phyloP scores from a whole-genome alignment of 345 rosid species.

The Chamaenerion angustifolium region DNA sequence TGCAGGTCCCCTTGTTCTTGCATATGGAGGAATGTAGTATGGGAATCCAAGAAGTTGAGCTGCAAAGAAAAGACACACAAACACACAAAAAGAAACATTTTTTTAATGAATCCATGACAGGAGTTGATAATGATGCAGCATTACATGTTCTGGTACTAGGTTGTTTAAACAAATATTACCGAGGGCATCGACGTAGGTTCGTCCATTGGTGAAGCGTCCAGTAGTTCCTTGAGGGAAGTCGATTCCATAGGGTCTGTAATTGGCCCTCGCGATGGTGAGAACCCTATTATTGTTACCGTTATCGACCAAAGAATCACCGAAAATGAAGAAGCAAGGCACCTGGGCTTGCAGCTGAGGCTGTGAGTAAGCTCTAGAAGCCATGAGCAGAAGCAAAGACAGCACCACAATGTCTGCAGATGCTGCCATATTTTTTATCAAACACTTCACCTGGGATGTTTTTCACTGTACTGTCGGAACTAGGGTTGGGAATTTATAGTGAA shows the following conservation, averaged over 20 bases:
- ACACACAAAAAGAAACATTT: too few species aligned
- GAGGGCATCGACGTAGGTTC: conserved; percentile 67
- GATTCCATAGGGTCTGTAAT: conserved; percentile 80
- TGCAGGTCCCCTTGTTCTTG: conserved; percentile 42
- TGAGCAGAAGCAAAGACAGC: conserved; percentile 2
- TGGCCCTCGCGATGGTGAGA: conserved; percentile 59
- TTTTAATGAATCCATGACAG: too few species aligned
- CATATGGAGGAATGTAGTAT: conserved; percentile 43
- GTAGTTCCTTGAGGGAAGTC: conserved; percentile 71
- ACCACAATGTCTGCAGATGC: background rate
- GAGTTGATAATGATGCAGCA: too few species aligned
- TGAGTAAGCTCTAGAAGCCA: conserved; percentile 13
- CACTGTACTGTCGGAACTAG: background rate
- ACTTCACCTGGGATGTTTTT: too few species aligned
- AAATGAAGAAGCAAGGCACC: conserved; percentile 72
- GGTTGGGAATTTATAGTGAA: conserved; percentile 2
- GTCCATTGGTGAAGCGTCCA: conserved; percentile 79
- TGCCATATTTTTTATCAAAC: conserved; percentile 1
- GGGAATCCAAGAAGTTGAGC: conserved; percentile 67
- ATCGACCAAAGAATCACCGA: conserved; percentile 88
- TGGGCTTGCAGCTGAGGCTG: conserved; percentile 26
- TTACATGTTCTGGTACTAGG: background rate
- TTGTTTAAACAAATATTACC: conserved; percentile 19
- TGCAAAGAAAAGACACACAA: conserved; percentile 10
- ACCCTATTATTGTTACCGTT: conserved; percentile 82